A percentile compares a stretch with the other conserved stretches of the same genome.
phyloP scores from a whole-genome alignment of 306 rosid genomes.

The Lathyrus sativus region DNA sequence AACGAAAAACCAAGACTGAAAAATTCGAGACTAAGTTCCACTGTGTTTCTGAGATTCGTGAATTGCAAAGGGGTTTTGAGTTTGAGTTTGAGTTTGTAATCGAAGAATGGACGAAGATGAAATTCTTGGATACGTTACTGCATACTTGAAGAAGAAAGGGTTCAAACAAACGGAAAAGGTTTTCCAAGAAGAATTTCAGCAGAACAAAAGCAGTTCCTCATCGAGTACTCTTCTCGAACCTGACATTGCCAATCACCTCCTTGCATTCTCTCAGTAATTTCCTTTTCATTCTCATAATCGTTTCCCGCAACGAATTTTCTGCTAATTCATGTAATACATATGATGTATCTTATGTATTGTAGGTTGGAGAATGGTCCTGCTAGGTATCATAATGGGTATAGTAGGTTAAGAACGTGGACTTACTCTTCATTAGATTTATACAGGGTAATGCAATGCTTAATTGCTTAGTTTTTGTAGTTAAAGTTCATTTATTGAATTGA shows the following conservation, averaged over 20 bases:
- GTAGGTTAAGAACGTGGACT: constrained; percentile 86
- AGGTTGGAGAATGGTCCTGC: constrained; percentile 81
- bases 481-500: constrained; percentile 5
- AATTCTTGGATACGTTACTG: constrained; percentile 54
- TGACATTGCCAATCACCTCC: constrained; percentile 65
- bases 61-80: background rate
- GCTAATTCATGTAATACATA: background rate
- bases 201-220: constrained; percentile 44
- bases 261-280: constrained; percentile 63
- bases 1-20: background rate
- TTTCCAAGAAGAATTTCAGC: constrained; percentile 67
- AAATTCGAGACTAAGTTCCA: background rate
- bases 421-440: constrained; percentile 76
- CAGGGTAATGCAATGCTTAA: constrained; percentile 51
- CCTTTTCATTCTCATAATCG: background rate
- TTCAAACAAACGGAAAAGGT: constrained; percentile 71
- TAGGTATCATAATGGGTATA: constrained; percentile 76
- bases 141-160: constrained; percentile 72
- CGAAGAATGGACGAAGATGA: constrained; percentile 70
- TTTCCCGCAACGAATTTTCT: background rate
- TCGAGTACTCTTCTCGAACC: constrained; percentile 51
- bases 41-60: background rate
- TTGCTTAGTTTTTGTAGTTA: background rate
- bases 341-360: background rate
- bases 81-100: background rate